Base-by-base conservation (phyloP, 1,139 yeast genomes). In the Saccharomyces pastorianus region DNA sequence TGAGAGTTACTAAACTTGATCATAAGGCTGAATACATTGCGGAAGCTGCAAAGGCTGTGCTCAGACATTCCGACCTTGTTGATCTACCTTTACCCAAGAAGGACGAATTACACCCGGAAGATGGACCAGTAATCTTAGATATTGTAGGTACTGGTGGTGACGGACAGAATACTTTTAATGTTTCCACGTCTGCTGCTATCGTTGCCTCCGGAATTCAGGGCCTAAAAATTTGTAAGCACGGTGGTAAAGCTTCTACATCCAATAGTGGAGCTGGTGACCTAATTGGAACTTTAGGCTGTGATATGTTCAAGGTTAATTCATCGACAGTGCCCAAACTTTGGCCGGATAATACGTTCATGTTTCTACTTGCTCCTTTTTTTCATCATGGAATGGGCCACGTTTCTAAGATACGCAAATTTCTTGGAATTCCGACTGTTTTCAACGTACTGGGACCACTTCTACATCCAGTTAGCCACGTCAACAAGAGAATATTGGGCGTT, bases 91-190 rank as follows among this genome's bases (percentile, higher is more conserved):
- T 48, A 20, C 50, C 14, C 28, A 42, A 38, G 27, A 51, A 54
- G 23, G 51, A 46, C 11, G 31, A 4, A 26, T 23, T 46, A 31
- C 17, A 27, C 25, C 48, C 55, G 6, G 34, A 52, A 11, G 47
- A 51, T 3, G 64, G 65, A 8, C 44, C 44, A 8, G 78, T 83
- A 4, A 86, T 82, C 61, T 78, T 88, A 17, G 99, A 93, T 70
- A 88, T 93, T 46, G 99, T 93, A 6, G 99, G 99, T 1, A 93
- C 99, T 0, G 99, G 99, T 29, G 99, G 99, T 6, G 99, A 93
- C 67, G 96, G 97, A 3, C 96, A 93, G 67, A 85, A 93, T 67
- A 93, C 99, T 0, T 93, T 93, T 72, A 93, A 93, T 66, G 99
- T 93, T 1, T 87, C 96, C 7, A 93, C 99, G 0, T 88, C 97